These are phyloP conservation scores for Epichloe aotearoae DNA, from an alignment of 2,329 filamentous ascomycete genomes.

Conservation along the genomic window DNA sequence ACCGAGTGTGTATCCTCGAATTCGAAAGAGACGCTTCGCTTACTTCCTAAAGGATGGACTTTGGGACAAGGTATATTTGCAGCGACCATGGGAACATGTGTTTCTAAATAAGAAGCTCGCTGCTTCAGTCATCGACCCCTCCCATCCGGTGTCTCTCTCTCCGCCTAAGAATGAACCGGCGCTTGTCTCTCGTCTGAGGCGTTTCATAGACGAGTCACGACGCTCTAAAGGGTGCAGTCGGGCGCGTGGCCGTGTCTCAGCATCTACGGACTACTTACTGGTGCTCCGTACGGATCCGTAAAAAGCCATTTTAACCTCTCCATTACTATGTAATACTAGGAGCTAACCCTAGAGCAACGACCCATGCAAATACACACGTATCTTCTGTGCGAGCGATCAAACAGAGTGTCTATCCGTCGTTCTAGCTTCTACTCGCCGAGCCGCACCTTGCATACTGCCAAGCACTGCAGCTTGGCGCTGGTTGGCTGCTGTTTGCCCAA, in stretches of 20 bases:
- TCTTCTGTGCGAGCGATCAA: neutral
- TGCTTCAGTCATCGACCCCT: neutral
- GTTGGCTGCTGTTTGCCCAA: neutral
- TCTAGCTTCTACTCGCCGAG: neutral
- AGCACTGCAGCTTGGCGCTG: neutral
- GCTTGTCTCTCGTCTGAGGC: conserved; percentile 2
- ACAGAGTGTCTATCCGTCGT: neutral
- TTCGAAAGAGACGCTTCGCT: neutral
- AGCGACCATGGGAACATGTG: neutral
- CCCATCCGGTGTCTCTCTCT: neutral
- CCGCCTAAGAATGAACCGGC: neutral
- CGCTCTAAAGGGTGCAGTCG: neutral
- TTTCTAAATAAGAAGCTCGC: neutral
- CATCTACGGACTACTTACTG: neutral
- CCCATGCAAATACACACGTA: no score
- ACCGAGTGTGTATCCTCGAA: no score
- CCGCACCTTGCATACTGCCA: neutral
- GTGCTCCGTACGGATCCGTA: no score
- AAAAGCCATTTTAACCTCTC: no score
- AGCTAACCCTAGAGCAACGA: no score
- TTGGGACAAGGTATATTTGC: neutral
- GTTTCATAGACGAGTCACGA: conserved; percentile 1
- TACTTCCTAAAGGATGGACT: neutral
- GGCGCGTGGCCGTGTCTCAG: neutral
- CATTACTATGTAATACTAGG: no score